A percentile compares a stretch with the other conserved stretches of the same genome.
Evolutionary conservation across 73 alveolate genomes (phyloP).

Genomic region (Paramecium sexaurelia): DNA sequence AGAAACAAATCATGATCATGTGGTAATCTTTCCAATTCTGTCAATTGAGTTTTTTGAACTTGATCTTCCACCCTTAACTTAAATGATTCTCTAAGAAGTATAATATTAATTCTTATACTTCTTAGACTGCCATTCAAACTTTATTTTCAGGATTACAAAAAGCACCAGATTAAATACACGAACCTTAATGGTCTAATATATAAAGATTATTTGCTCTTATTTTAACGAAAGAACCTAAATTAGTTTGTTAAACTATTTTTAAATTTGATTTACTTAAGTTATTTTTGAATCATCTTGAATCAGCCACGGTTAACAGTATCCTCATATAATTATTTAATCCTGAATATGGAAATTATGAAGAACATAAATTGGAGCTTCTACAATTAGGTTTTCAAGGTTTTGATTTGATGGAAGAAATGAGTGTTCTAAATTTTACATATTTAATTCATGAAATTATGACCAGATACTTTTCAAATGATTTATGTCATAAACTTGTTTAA

Average conservation of each 20-base stretch:
- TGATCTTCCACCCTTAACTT: conserved; percentile 51
- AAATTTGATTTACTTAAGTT: neutral
- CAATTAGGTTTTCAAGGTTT: neutral
- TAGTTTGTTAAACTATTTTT: neutral
- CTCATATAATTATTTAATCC: conserved; percentile 16
- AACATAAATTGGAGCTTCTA: neutral
- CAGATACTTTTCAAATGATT: neutral
- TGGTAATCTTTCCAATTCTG: neutral
- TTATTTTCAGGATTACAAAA: neutral
- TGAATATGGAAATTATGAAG: neutral
- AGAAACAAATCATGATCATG: conserved; percentile 16
- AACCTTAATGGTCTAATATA: neutral
- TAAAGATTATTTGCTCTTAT: neutral
- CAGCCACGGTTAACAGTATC: conserved; percentile 23
- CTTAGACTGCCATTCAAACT: neutral
- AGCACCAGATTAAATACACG: conserved; percentile 29
- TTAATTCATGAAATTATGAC: conserved; percentile 52
- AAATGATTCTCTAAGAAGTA: neutral
- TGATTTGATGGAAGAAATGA: conserved; percentile 28
- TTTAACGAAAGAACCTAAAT: neutral
- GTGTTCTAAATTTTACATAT: conserved; percentile 27
- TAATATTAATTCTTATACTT: neutral
- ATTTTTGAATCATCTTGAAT: conserved; percentile 17
- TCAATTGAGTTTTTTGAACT: conserved; percentile 50
- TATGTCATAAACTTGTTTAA: neutral